These are phyloP conservation scores for Pyricularia sp. DNA, from an alignment of 2,329 filamentous ascomycete species.

Conservation along the genomic window DNA sequence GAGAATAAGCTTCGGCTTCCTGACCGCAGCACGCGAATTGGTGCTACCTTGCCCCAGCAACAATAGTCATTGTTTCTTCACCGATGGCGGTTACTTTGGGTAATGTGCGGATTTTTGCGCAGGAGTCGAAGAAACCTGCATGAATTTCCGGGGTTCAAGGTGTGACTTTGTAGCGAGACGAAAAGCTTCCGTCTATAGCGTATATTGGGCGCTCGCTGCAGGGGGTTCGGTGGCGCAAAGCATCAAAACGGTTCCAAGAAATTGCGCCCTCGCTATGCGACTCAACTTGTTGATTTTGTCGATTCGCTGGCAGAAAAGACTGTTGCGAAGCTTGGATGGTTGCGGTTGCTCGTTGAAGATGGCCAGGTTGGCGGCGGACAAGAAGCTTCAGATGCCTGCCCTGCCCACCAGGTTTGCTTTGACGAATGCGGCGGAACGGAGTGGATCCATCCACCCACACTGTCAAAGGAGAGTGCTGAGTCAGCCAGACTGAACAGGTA, in stretches of 20 bases:
- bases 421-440: not conserved
- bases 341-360: not conserved
- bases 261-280: not conserved
- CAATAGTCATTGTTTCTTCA: conserved; percentile 2
- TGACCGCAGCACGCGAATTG: not conserved
- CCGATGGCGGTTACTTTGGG: not conserved
- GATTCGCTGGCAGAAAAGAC: not conserved
- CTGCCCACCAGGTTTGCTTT: not conserved
- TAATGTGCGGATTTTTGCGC: not conserved
- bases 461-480: not conserved
- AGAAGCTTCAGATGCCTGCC: not conserved
- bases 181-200: not conserved
- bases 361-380: not conserved
- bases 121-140: not conserved
- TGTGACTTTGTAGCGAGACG: not conserved
- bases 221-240: not conserved
- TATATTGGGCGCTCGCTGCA: not conserved
- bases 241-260: not conserved
- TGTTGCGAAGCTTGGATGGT: not conserved
- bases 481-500: not conserved
- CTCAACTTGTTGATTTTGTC: not conserved
- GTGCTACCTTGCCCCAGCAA: conserved; percentile 4
- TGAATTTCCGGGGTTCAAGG: not conserved
- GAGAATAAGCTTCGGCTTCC: not conserved
- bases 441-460: not conserved